Conservation (phyloP, 108 stramenopile species). For the Chaetoceros tenuissimus region DNA sequence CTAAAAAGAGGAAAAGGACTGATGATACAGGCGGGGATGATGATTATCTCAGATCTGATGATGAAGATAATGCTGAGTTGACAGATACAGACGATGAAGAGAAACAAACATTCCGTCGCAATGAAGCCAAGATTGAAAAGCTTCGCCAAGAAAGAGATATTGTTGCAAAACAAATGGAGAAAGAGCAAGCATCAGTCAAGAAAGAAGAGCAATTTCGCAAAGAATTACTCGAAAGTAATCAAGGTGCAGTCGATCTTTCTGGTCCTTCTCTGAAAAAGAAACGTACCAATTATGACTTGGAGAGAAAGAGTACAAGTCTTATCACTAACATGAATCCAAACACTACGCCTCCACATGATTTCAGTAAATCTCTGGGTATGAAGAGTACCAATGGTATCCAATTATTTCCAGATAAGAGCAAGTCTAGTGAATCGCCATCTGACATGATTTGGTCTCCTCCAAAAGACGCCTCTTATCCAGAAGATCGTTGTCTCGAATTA, state of each 20-base stretch:
- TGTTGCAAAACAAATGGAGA: conserved; percentile 16
- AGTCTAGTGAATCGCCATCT: conserved; percentile 4
- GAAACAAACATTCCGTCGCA: conserved; percentile 12
- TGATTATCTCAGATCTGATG: conserved; percentile 10
- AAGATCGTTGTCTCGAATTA: conserved; percentile 58
- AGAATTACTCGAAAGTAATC: conserved; percentile 13
- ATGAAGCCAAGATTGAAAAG: conserved; percentile 11
- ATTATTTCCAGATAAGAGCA: not conserved
- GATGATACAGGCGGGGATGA: conserved; percentile 24
- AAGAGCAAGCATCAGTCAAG: conserved; percentile 12
- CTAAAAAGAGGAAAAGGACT: conserved; percentile 11
- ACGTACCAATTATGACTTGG: conserved; percentile 4
- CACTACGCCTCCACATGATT: conserved; percentile 74
- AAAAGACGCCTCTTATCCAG: conserved; percentile 21
- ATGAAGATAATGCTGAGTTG: conserved; percentile 21
- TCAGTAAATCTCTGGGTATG: conserved; percentile 44
- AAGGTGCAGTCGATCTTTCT: conserved; percentile 9
- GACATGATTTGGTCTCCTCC: conserved; percentile 52
- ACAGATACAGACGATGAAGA: conserved; percentile 38
- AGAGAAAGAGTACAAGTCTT: conserved; percentile 24
- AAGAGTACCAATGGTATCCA: not conserved
- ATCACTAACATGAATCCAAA: conserved; percentile 50
- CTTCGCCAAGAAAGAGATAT: conserved; percentile 10
- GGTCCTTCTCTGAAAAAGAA: conserved; percentile 32
- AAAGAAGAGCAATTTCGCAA: conserved; percentile 5